Evolutionary conservation across 192 early-diverging fungal species (phyloP), one percentile per base, ranked within the genome.

Genomic region (Phycomyces blakesleeanus): DNA sequence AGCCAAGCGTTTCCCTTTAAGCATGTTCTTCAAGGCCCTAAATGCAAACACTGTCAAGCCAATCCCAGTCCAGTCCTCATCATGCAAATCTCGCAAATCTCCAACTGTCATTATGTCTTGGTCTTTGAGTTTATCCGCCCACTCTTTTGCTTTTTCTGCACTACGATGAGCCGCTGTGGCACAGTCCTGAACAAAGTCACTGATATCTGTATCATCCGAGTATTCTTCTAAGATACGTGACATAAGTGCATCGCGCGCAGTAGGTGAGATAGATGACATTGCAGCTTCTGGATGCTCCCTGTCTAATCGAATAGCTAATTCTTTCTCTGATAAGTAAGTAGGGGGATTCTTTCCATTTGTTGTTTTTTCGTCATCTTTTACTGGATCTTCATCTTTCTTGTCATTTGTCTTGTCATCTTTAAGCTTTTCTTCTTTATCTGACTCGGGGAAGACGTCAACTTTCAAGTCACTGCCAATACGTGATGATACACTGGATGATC

Each of bases 101-200:
- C 89, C 90, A 22, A 92, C 85, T 0, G 87, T 89, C 87, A 89
- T 85, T 42, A 92, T 82, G 64, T 92, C 90, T 73, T 92, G 89
- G 24, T 77, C 74, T 61, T 91, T 83, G 24, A 92, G 78, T 59
- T 83, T 86, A 5, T 74, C 68, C 1, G 83, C 66, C 90, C 90
- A 92, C 62, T 92, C 86, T 9, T 83, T 77, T 5, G 87, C 90
- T 52, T 92, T 92, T 37, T 92, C 89, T 20, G 74, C 42, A 24
- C 78, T 79, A 6, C 89, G 81, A 59, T 91, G 86, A 26, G 79
- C 80, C 4, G 82, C 85, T 22, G 76, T 55, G 20, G 86, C 88
- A 29, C 80, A 81, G 54, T 92, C 86, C 2, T 66, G 68, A 20
- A 92, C 90, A 68, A 92, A 74, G 26, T 88, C 86, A 40, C 88